Evolutionary conservation across 768 basidiomycete species (phyloP).

Genomic region (Chiua virens): DNA sequence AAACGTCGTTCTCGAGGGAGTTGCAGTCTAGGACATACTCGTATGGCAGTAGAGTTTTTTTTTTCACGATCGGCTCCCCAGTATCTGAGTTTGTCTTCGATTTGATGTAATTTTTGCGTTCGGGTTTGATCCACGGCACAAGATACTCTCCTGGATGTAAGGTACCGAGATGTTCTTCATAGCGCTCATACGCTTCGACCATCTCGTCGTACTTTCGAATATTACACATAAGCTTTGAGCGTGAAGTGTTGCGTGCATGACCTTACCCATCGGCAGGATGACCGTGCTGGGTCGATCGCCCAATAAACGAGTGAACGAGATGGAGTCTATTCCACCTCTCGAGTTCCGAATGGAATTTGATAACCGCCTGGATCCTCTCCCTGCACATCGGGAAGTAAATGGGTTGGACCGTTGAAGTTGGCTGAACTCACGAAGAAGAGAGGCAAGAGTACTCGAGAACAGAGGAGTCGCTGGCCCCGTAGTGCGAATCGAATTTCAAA

Average conservation of each 20-base stretch:
- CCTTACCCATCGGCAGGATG: slow-evolving; percentile 12
- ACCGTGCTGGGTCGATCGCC: slow-evolving; percentile 2
- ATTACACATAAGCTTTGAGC: neutral
- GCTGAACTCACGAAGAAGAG: neutral
- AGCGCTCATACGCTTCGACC: slow-evolving; percentile 8
- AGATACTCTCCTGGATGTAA: slow-evolving; percentile 8
- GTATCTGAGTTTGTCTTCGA: neutral
- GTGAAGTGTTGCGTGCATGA: too few species aligned
- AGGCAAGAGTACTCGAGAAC: too few species aligned
- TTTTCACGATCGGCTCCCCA: slow-evolving; percentile 8
- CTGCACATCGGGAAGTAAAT: neutral
- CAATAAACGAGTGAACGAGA: slow-evolving; percentile 14
- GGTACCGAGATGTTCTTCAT: slow-evolving; percentile 16
- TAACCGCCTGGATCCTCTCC: slow-evolving; percentile 17
- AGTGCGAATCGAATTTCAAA: too few species aligned
- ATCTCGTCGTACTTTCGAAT: slow-evolving; percentile 5
- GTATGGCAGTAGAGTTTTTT: neutral
- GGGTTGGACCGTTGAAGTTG: neutral
- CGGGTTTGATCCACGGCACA: neutral
- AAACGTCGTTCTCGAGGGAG: too few species aligned
- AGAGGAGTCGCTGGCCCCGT: too few species aligned
- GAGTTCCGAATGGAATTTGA: slow-evolving; percentile 13
- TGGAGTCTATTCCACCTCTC: slow-evolving; percentile 12
- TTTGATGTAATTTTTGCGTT: slow-evolving; percentile 1
- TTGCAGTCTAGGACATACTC: slow-evolving; percentile 12